Percentiles rank a stretch among this genome's conserved stretches.
Evolutionary conservation across 495 filamentous ascomycete species (phyloP).

Genomic region (Schizothecium vesticola): DNA sequence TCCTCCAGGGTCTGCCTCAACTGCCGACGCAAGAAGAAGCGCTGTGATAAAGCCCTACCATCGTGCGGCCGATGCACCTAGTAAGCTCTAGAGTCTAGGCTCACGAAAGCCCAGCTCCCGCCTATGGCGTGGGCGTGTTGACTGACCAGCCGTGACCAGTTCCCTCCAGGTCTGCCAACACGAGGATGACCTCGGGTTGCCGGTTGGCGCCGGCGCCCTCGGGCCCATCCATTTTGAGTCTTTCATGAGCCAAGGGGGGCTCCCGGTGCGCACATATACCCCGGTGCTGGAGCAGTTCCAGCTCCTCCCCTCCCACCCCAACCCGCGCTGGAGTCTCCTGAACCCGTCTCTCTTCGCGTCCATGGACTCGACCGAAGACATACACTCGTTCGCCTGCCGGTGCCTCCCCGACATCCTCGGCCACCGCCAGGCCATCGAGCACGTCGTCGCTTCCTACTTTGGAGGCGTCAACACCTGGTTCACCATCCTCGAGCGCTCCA

Average conservation of each 20-base stretch:
- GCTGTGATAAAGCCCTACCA: conserved; percentile 25
- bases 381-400: conserved; percentile 42
- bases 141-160: not conserved
- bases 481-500: conserved; percentile 20
- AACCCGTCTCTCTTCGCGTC: conserved; percentile 18
- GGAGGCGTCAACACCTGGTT: conserved; percentile 27
- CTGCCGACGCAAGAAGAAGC: conserved; percentile 25
- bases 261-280: conserved; percentile 9
- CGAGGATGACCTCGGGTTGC: conserved; percentile 20
- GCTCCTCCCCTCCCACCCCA: conserved; percentile 3
- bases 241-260: conserved; percentile 12
- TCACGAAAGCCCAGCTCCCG: not conserved
- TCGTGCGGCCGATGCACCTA: conserved; percentile 22
- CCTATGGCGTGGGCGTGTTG: not conserved
- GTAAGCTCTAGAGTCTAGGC: conserved; percentile 12
- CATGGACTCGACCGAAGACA: conserved; percentile 24
- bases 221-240: conserved; percentile 13
- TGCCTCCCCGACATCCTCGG: conserved; percentile 65
- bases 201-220: conserved; percentile 1
- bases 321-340: conserved; percentile 9
- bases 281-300: conserved; percentile 12
- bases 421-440: conserved; percentile 54
- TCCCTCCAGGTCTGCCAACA: conserved; percentile 23
- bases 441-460: conserved; percentile 38
- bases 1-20: conserved; percentile 25